These are phyloP conservation scores for Canariomyces notabilis DNA, from an alignment of 2,329 filamentous ascomycete species.

Conservation along the genomic window DNA sequence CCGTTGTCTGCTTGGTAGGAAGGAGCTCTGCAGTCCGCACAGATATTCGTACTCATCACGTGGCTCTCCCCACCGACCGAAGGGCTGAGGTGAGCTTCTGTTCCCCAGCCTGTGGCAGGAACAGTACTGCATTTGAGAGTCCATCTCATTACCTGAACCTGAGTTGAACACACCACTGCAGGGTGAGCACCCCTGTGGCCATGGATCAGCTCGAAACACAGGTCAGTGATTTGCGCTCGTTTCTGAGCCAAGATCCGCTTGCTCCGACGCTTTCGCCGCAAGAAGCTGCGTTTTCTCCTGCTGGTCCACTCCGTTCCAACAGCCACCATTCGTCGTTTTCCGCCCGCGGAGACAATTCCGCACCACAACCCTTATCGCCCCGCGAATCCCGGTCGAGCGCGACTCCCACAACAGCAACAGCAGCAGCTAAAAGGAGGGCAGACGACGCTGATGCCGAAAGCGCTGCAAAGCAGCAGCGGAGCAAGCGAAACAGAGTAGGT, in stretches of 20 bases:
- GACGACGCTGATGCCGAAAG: constrained; percentile 36
- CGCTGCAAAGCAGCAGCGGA: constrained; percentile 47
- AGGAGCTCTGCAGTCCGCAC: no score
- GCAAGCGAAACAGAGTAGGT: constrained; percentile 56
- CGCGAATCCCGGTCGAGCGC: constrained; percentile 4
- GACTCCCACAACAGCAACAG: constrained; percentile 29
- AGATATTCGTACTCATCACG: no score
- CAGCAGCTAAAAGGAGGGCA: constrained; percentile 32
- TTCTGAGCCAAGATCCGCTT: constrained; percentile 30
- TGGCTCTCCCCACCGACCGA: no score
- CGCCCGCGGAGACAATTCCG: constrained; percentile 47
- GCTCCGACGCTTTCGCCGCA: constrained; percentile 13
- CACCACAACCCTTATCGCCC: constrained; percentile 25
- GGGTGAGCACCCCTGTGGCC: background rate
- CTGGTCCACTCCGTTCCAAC: constrained; percentile 23
- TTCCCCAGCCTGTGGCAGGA: no score
- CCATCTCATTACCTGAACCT: no score
- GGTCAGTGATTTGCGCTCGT: constrained; percentile 48
- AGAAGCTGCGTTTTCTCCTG: constrained; percentile 11
- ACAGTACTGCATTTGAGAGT: no score
- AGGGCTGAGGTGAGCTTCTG: no score
- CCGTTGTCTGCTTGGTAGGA: no score
- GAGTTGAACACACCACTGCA: background rate
- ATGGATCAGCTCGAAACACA: constrained; percentile 54
- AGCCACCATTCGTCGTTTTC: constrained; percentile 27